Base-by-base conservation (phyloP, 225 moss, liverwort and hornwort species). In the Thuidium tamariscinum region DNA sequence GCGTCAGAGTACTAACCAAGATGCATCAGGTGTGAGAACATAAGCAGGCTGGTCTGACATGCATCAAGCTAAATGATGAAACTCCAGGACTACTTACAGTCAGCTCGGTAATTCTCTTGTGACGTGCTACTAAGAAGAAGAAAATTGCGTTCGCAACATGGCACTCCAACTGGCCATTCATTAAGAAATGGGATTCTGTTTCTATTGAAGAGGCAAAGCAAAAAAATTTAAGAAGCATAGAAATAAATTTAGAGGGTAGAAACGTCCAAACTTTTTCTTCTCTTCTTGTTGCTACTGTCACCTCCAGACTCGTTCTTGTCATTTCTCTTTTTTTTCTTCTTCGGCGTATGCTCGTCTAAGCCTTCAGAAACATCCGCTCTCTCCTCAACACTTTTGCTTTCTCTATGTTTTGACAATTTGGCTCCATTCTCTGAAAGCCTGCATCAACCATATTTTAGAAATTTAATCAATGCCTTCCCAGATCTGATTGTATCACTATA, bases 281-380 rank as follows among this genome's bases (percentile, higher is more conserved):
- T 92, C 91, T 93, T 94, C 82, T 91, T 93, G 70, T 84, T 61
- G 87, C 87, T 94, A 39, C 81, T 90, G 67, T 87, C 89, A 77
- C n/a, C 84, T 81, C 85, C 89, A 36, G 56, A 39, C 63, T 90
- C 89, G 48, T 74, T 80, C 82, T 88, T 74, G 17, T 91, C 90
- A 89, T 89, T 89, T 84, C 89, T 88, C 87, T 91, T 92, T 60
- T 89, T 89, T 48, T 89, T 95, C 81, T 91, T 95, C 84, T 90
- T 93, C 16, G 87, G 90, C 13, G 89, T 87, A 72, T 80, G 86
- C 52, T 91, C 90, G 12, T 63, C 80, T 54, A 80, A 63, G 80
- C 81, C 88, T 91, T 87, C 89, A 22, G 67, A 77, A 49, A 63
- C 63, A 49, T 60, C 46, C 48, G 64, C 52, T 44, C 56, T 82